Evolutionary conservation across 73 alveolate genomes (phyloP).

Genomic region (Stentor coeruleus): DNA sequence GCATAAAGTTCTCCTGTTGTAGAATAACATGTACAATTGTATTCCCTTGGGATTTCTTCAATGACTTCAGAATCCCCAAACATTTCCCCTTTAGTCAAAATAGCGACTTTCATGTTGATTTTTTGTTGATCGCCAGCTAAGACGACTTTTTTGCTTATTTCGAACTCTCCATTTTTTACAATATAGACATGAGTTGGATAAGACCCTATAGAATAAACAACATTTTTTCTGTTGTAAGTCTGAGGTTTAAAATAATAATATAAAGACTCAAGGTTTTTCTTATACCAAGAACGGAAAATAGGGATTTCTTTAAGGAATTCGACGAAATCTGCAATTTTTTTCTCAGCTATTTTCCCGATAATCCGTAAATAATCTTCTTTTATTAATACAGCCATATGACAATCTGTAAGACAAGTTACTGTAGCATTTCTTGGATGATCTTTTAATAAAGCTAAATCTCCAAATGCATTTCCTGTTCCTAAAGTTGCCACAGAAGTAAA

Average conservation of each 20-base stretch:
- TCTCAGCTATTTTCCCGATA: slow-evolving; percentile 38
- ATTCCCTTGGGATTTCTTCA: slow-evolving; percentile 3
- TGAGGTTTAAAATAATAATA: slow-evolving; percentile 22
- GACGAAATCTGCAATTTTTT: slow-evolving; percentile 32
- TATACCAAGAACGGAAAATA: slow-evolving; percentile 39
- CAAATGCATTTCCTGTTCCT: slow-evolving; percentile 58
- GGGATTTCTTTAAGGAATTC: slow-evolving; percentile 37
- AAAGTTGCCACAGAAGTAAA: slow-evolving; percentile 24
- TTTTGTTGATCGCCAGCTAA: not conserved
- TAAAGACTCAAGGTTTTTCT: slow-evolving; percentile 31
- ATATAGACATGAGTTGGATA: slow-evolving; percentile 29
- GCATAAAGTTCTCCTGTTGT: not conserved
- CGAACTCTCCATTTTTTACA: slow-evolving; percentile 49
- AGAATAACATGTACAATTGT: slow-evolving; percentile 17
- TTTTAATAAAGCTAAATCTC: slow-evolving; percentile 60
- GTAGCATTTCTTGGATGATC: slow-evolving; percentile 62
- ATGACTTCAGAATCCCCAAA: slow-evolving; percentile 30
- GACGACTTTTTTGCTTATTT: slow-evolving; percentile 17
- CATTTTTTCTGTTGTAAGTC: slow-evolving; percentile 26
- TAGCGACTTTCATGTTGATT: slow-evolving; percentile 22
- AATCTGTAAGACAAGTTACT: slow-evolving; percentile 42
- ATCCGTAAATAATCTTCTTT: slow-evolving; percentile 47
- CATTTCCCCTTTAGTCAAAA: slow-evolving; percentile 29
- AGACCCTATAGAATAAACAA: slow-evolving; percentile 36
- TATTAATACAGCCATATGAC: slow-evolving; percentile 47